phyloP scores from a whole-genome alignment of 2,329 filamentous ascomycete genomes.

The Apiospora rasikravindrae region DNA sequence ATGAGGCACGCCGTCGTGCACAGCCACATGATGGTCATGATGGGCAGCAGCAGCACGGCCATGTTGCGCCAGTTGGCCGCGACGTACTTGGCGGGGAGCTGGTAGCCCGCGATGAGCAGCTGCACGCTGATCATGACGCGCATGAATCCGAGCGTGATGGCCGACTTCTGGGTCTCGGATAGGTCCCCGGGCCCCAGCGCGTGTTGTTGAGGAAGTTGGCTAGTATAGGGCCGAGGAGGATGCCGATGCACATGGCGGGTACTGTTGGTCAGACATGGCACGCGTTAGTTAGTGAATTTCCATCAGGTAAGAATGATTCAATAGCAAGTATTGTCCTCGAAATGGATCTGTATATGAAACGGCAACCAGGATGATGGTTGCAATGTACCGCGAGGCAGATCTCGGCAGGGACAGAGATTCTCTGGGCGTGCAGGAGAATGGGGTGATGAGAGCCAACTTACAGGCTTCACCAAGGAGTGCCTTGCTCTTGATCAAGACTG shows the following conservation, averaged over 20 bases:
- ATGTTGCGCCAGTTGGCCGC: constrained; percentile 56
- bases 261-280: constrained; percentile 42
- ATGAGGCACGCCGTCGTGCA: constrained; percentile 61
- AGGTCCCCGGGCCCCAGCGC: constrained; percentile 43
- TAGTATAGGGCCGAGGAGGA: constrained; percentile 58
- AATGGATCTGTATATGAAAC: too few species aligned
- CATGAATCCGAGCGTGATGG: constrained; percentile 54
- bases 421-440: not conserved
- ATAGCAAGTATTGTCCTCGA: too few species aligned
- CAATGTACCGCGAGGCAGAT: not conserved
- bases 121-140: constrained; percentile 68
- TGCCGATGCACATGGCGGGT: constrained; percentile 59
- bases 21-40: constrained; percentile 69
- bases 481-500: constrained; percentile 56
- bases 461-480: constrained; percentile 62
- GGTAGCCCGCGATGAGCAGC: constrained; percentile 67
- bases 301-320: too few species aligned
- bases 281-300: not conserved
- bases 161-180: constrained; percentile 40
- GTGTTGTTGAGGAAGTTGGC: constrained; percentile 56
- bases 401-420: not conserved
- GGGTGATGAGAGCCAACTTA: constrained; percentile 37
- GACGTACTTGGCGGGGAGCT: constrained; percentile 63
- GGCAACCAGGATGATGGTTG: not conserved
- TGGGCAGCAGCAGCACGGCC: constrained; percentile 58